Conservation (phyloP, 306 rosid genomes). For the Canavalia ensiformis region DNA sequence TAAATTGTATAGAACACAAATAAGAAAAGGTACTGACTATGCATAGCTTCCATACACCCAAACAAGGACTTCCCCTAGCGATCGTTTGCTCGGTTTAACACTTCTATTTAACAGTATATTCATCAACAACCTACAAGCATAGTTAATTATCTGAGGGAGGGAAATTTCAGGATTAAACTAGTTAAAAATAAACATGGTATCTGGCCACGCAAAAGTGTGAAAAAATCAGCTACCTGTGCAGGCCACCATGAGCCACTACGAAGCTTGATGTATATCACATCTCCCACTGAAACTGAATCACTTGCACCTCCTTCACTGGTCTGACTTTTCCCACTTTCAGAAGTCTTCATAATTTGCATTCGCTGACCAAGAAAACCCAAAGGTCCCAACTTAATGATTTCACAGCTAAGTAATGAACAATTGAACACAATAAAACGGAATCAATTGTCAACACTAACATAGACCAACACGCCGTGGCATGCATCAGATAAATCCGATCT, state of each 20-base stretch:
- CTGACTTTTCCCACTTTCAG: slow-evolving; percentile 32
- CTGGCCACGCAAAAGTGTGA: background rate
- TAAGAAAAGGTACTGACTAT: slow-evolving; percentile 54
- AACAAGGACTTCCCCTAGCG: slow-evolving; percentile 60
- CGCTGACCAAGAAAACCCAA: slow-evolving; percentile 38
- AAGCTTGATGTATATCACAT: slow-evolving; percentile 59
- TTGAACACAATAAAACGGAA: slow-evolving; percentile 20
- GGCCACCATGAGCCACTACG: slow-evolving; percentile 76
- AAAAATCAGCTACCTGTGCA: slow-evolving; percentile 62
- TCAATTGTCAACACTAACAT: background rate
- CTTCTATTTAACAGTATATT: slow-evolving; percentile 39
- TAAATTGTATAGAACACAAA: slow-evolving; percentile 15
- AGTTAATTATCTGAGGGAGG: slow-evolving; percentile 12
- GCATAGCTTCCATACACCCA: slow-evolving; percentile 76
- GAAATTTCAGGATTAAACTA: slow-evolving; percentile 4
- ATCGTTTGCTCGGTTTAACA: slow-evolving; percentile 50
- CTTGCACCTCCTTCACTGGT: slow-evolving; percentile 38
- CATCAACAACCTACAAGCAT: slow-evolving; percentile 70
- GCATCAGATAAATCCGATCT: background rate
- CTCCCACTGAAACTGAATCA: slow-evolving; percentile 55
- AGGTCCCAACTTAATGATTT: slow-evolving; percentile 21
- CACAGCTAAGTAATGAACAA: background rate
- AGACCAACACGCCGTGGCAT: background rate
- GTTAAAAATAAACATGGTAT: slow-evolving; percentile 2
- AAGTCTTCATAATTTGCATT: slow-evolving; percentile 38